These are phyloP conservation scores for Pseudogymnoascus sp. DNA, from an alignment of 2,329 filamentous ascomycete species.

Conservation along the genomic window DNA sequence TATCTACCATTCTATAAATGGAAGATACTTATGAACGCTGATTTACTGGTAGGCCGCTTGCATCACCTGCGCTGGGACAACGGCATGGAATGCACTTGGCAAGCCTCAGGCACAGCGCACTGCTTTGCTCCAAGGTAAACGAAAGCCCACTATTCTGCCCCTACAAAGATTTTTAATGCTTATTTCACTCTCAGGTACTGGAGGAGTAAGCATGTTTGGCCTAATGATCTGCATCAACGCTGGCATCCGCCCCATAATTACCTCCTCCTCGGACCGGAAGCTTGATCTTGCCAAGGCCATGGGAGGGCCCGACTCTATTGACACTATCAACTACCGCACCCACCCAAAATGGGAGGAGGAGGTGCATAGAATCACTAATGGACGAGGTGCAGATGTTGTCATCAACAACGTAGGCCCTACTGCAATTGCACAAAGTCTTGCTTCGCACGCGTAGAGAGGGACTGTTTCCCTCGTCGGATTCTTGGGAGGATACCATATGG, in stretches of 20 bases:
- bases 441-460: neutral
- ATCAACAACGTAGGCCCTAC: neutral
- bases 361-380: neutral
- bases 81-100: neutral
- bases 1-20: neutral
- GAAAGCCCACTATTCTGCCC: neutral
- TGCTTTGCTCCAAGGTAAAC: neutral
- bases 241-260: neutral
- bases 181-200: neutral
- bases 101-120: neutral
- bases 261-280: neutral
- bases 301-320: neutral
- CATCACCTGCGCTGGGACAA: neutral
- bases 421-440: neutral
- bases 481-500: neutral
- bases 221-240: neutral
- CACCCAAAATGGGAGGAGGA: neutral
- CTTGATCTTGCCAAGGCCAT: neutral
- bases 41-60: neutral
- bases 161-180: neutral
- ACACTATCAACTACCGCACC: neutral
- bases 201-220: neutral
- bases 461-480: neutral
- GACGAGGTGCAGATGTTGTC: neutral
- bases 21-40: neutral